Conservation (phyloP, 345 rosid species). For the Eutrema yunnanense region DNA sequence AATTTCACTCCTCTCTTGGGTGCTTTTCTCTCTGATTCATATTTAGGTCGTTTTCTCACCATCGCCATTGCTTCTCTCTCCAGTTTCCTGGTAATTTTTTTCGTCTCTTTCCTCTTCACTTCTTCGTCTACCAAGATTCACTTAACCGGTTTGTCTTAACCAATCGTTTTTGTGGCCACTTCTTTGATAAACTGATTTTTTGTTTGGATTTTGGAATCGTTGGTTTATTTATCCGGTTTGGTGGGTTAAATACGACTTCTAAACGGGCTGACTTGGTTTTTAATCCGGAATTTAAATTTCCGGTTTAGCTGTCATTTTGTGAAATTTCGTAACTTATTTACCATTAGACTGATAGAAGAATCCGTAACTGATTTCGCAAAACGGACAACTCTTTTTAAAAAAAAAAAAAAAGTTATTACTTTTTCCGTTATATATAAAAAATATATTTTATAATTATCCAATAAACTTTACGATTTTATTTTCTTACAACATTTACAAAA, state of each 20-base stretch:
- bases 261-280: neutral
- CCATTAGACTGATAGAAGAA: neutral
- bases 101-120: neutral
- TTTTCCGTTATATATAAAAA: constrained; percentile 6
- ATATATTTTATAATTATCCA: neutral
- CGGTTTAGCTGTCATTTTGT: neutral
- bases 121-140: neutral
- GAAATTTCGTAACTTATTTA: neutral
- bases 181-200: neutral
- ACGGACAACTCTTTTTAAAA: neutral
- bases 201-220: neutral
- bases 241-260: neutral
- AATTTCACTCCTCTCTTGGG: constrained; percentile 58
- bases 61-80: constrained; percentile 58
- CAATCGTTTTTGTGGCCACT: neutral
- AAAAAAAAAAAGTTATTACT: neutral
- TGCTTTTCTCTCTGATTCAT: constrained; percentile 71
- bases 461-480: neutral
- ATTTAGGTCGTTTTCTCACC: constrained; percentile 66
- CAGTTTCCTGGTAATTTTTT: constrained; percentile 46
- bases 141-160: constrained; percentile 11
- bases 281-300: neutral
- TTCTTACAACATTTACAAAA: neutral
- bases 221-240: neutral
- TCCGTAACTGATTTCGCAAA: constrained; percentile 7